Evolutionary conservation across 2,329 filamentous ascomycete species (phyloP).

Genomic region (Xylariomycetidae sp.): DNA sequence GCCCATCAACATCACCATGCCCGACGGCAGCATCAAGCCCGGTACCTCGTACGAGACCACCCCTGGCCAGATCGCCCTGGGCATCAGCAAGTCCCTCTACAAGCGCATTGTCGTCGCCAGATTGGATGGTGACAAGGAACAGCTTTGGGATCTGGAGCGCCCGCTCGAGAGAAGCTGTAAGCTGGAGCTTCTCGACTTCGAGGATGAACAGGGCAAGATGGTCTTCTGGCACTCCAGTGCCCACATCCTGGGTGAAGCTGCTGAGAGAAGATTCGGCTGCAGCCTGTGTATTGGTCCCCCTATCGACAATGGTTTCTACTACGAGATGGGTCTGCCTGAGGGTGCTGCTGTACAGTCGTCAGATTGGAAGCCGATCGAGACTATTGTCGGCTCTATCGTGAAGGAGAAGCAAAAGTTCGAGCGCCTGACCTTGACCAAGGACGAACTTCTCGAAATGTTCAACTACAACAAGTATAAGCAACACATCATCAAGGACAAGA

Average conservation of each 20-base stretch:
- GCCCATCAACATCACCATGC: conserved; percentile 68
- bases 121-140: conserved; percentile 64
- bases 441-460: conserved; percentile 93
- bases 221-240: conserved; percentile 98
- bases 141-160: conserved; percentile 89
- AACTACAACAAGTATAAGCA: conserved; percentile 98
- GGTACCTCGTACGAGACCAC: conserved; percentile 92
- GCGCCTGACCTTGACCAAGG: conserved; percentile 82
- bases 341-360: conserved; percentile 64
- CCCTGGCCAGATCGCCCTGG: conserved; percentile 70
- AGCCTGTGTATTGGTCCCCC: conserved; percentile 91
- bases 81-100: conserved; percentile 78
- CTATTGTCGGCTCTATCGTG: conserved; percentile 74
- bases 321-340: conserved; percentile 84
- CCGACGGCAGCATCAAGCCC: conserved; percentile 64
- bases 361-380: conserved; percentile 84
- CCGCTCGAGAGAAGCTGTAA: conserved; percentile 85
- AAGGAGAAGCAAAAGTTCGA: conserved; percentile 98
- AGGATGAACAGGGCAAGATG: conserved; percentile 68
- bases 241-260: conserved; percentile 92
- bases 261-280: conserved; percentile 85
- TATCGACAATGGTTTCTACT: conserved; percentile 90
- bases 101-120: conserved; percentile 84
- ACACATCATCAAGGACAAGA: conserved; percentile 92
- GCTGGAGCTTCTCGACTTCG: conserved; percentile 81